Conservation (phyloP, 1,284 basidiomycete species). For the Ceratobasidium theobromae region DNA sequence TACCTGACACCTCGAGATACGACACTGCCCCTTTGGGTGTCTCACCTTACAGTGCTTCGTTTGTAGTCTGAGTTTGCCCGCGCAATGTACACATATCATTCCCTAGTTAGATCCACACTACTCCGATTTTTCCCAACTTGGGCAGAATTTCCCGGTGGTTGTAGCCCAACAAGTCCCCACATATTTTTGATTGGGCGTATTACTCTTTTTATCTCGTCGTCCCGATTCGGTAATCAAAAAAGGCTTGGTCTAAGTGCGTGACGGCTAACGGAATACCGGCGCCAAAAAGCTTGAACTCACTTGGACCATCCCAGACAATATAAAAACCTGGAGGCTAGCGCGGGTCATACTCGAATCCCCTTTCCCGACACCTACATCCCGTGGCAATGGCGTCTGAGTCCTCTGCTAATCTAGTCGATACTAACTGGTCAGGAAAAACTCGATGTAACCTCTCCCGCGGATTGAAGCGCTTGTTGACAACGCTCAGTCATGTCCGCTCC, state of each 20-base stretch:
- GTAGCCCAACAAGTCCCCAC: neutral
- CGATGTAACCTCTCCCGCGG: conserved; percentile 11
- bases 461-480: conserved; percentile 1
- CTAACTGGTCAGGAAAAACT: neutral
- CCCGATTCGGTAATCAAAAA: neutral
- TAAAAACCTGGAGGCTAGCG: no score
- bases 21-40: no score
- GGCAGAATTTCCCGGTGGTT: no score
- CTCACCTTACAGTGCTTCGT: no score
- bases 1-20: no score
- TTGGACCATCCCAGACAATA: conserved; percentile 1
- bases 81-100: neutral
- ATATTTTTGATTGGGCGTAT: neutral
- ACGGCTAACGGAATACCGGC: neutral
- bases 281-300: neutral
- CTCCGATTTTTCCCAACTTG: conserved; percentile 13
- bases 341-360: no score
- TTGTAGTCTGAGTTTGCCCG: neutral
- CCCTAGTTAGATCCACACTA: conserved; percentile 6
- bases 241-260: conserved; percentile 9
- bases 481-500: neutral
- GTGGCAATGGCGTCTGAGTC: neutral
- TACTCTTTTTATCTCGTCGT: neutral
- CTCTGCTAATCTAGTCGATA: neutral
- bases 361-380: no score